A percentile compares a stretch with the other conserved stretches of the same genome.
Evolutionary conservation across 116 monocot species (phyloP).

Genomic region (Trichopus zeylanicus): DNA sequence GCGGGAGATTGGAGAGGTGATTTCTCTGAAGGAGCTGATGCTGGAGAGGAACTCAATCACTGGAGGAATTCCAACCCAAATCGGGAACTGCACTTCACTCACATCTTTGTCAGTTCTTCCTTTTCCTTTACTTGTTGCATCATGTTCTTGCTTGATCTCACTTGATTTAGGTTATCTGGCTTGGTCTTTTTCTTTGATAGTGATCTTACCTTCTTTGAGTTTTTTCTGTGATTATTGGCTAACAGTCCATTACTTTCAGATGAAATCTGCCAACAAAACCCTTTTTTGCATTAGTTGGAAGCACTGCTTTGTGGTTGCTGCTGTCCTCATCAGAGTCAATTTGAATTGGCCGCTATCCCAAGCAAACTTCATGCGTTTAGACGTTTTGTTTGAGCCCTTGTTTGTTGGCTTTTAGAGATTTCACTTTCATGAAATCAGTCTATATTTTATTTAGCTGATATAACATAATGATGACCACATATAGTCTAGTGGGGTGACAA

Average conservation of each 20-base stretch:
- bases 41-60: conserved; percentile 40
- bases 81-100: conserved; percentile 52
- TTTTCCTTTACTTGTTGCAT: not conserved
- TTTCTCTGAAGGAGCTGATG: conserved; percentile 32
- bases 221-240: not conserved
- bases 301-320: not conserved
- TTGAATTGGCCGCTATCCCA: not conserved
- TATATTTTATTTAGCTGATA: too few species aligned
- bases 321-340: not conserved
- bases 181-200: not conserved
- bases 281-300: not conserved
- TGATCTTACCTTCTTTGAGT: not conserved
- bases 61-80: conserved; percentile 50
- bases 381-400: not conserved
- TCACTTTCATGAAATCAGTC: not conserved
- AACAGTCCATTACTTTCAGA: not conserved
- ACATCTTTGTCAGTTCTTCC: conserved; percentile 48
- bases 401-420: not conserved
- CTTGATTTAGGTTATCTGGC: not conserved
- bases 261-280: not conserved
- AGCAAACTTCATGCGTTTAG: too few species aligned
- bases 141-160: not conserved
- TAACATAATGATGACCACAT: too few species aligned
- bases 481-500: too few species aligned
- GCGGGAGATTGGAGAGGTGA: conserved; percentile 35